Evolutionary conservation across 768 basidiomycete species (phyloP).

Genomic region (Tephrocybe sp.): DNA sequence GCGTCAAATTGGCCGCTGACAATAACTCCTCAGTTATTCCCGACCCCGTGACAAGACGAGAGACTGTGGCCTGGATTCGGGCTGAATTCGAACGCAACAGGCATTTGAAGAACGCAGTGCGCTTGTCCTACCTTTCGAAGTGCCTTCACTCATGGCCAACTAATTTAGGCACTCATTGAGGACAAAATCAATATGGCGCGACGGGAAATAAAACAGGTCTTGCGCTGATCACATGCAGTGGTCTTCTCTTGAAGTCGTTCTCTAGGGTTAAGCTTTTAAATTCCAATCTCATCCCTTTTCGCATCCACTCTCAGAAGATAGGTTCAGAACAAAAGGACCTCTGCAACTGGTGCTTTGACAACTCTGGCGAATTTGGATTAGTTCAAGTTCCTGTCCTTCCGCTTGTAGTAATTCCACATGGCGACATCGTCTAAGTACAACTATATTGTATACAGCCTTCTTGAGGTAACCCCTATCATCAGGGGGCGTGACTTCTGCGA

Average conservation of each 20-base stretch:
- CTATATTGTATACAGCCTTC: background rate
- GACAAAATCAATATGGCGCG: constrained; percentile 53
- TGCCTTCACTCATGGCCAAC: background rate
- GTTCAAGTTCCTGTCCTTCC: too few species aligned
- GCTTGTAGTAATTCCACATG: background rate
- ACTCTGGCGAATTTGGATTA: background rate
- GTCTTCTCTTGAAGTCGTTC: too few species aligned
- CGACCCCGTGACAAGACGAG: constrained; percentile 56
- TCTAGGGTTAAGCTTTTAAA: too few species aligned
- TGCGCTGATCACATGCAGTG: constrained; percentile 23
- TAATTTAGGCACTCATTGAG: constrained; percentile 55
- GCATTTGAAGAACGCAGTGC: constrained; percentile 57
- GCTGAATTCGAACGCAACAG: constrained; percentile 66
- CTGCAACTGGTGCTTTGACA: too few species aligned
- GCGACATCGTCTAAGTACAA: too few species aligned
- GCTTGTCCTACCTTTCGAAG: constrained; percentile 15
- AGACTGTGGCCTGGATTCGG: constrained; percentile 75
- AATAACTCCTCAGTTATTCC: constrained; percentile 50
- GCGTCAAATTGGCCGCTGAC: constrained; percentile 3
- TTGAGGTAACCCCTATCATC: background rate
- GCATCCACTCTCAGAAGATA: too few species aligned
- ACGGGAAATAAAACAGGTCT: constrained; percentile 61
- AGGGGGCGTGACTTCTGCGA: background rate
- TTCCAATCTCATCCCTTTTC: too few species aligned
- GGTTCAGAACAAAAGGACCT: too few species aligned